Evolutionary conservation across 345 rosid genomes (phyloP).

Genomic region (Eucalyptus pauciflora): DNA sequence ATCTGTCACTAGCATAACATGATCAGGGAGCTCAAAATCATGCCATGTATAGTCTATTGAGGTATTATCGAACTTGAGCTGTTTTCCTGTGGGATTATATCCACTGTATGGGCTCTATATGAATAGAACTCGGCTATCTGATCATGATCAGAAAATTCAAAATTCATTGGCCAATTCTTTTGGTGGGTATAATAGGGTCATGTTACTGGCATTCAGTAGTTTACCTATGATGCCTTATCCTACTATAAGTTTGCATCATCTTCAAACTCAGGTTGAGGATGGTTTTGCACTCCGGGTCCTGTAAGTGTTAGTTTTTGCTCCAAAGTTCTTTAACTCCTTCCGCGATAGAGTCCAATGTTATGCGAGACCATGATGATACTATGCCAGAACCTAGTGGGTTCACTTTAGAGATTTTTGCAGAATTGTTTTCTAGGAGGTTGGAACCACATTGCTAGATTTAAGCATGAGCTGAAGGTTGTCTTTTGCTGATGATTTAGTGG

Average conservation of each 20-base stretch:
- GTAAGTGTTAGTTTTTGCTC: not conserved
- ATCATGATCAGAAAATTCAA: not conserved
- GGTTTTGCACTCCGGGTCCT: not conserved
- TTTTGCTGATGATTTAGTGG: not conserved
- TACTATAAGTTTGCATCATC: not conserved
- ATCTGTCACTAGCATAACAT: not conserved
- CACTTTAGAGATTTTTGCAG: not conserved
- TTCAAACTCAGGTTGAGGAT: not conserved
- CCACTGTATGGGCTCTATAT: not conserved
- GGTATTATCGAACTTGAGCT: not conserved
- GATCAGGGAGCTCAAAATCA: not conserved
- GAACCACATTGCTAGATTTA: not conserved
- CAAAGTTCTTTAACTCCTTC: not conserved
- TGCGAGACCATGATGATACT: not conserved
- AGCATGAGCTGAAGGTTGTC: not conserved
- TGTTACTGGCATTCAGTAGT: not conserved
- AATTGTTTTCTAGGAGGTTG: not conserved
- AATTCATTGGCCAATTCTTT: not conserved
- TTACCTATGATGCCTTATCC: not conserved
- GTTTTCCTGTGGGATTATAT: not conserved
- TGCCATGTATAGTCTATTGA: not conserved
- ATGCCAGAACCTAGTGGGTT: not conserved
- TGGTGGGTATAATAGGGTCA: not conserved
- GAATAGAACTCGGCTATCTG: not conserved
- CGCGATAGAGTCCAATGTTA: not conserved